Evolutionary conservation across 768 basidiomycete species (phyloP).

Genomic region (Polyporus arcularius): DNA sequence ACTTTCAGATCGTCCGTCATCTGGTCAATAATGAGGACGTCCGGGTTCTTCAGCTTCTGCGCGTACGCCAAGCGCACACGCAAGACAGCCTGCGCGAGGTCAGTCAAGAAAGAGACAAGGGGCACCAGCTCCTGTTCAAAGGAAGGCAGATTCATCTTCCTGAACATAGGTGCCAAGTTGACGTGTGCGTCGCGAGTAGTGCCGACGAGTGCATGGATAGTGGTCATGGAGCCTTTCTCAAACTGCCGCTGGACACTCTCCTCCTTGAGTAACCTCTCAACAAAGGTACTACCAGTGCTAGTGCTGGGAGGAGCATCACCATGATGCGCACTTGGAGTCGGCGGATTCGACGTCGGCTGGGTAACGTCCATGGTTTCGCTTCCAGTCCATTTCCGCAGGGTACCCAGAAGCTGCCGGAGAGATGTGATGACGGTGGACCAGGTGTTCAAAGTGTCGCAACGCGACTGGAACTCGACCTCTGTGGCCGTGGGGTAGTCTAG

Average conservation of each 20-base stretch:
- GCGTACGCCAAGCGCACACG: constrained; percentile 89
- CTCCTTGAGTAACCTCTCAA: constrained; percentile 93
- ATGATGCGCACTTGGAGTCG: constrained; percentile 34
- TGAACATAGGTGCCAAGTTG: constrained; percentile 71
- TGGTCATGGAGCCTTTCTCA: constrained; percentile 85
- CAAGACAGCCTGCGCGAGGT: constrained; percentile 88
- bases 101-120: constrained; percentile 94
- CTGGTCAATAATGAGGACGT: constrained; percentile 89
- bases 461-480: constrained; percentile 68
- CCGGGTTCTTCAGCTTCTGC: constrained; percentile 84
- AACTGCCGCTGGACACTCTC: constrained; percentile 95
- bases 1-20: constrained; percentile 92
- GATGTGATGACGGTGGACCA: constrained; percentile 89
- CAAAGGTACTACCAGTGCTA: constrained; percentile 80
- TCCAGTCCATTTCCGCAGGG: constrained; percentile 92
- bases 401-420: constrained; percentile 78
- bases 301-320: constrained; percentile 50
- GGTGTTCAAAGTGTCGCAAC: constrained; percentile 85
- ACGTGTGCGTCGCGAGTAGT: constrained; percentile 87
- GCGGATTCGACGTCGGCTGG: constrained; percentile 66
- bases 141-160: constrained; percentile 87
- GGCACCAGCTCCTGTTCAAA: constrained; percentile 89
- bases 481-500: constrained; percentile 74
- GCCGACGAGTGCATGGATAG: constrained; percentile 84
- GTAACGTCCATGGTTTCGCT: constrained; percentile 89